Conservation (phyloP, 2,329 filamentous ascomycete species). For the Penicillium sp. region DNA sequence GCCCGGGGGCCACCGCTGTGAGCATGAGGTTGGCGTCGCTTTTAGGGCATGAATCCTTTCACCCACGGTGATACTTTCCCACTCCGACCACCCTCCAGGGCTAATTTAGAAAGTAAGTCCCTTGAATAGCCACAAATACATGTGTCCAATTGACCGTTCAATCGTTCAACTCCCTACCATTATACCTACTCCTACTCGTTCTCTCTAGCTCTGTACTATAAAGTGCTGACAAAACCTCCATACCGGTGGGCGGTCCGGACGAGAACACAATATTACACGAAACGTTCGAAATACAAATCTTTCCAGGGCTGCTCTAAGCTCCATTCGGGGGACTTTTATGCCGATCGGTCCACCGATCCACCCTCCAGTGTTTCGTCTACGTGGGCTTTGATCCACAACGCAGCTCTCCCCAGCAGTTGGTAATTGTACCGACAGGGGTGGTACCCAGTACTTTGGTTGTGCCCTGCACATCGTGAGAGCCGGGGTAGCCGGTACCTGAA, state of each 20-base stretch:
- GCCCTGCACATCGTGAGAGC: background rate
- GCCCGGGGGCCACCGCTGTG: too few relatives aligned
- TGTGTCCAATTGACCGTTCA: too few relatives aligned
- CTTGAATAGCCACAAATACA: too few relatives aligned
- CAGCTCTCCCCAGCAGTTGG: constrained; percentile 14
- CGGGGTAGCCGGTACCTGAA: constrained; percentile 9
- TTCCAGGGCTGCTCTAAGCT: constrained; percentile 6
- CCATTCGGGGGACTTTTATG: constrained; percentile 7
- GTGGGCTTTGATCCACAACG: constrained; percentile 17
- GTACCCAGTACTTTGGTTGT: constrained; percentile 15
- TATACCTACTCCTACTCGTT: too few relatives aligned
- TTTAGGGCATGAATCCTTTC: too few relatives aligned
- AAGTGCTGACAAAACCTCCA: background rate
- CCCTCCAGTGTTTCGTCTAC: constrained; percentile 27
- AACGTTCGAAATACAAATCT: background rate
- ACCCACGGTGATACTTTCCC: too few relatives aligned
- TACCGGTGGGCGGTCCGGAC: background rate
- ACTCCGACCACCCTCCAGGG: too few relatives aligned
- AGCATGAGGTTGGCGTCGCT: too few relatives aligned
- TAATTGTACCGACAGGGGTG: constrained; percentile 12
- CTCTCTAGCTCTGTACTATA: background rate
- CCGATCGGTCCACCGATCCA: constrained; percentile 24
- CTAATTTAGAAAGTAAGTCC: too few relatives aligned
- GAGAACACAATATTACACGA: background rate
- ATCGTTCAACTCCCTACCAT: too few relatives aligned